Evolutionary conservation across 352 stramenopile species (phyloP), one percentile per base, ranked within the genome.

Genomic region (Phytopythium delawarense): DNA sequence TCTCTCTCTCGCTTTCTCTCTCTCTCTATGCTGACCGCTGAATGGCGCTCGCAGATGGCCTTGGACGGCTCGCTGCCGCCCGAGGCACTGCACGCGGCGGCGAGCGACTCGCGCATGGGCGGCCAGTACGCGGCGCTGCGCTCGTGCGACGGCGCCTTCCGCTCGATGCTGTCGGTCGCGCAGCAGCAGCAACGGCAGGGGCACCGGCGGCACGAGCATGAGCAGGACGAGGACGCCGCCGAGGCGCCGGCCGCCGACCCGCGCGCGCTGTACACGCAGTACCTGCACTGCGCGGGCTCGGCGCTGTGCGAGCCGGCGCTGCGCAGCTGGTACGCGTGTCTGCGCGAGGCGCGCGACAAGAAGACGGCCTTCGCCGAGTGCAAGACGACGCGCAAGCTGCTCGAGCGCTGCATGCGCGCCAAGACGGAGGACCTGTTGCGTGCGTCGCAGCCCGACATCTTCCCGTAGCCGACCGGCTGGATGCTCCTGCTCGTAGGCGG

Each of bases 391-490:
- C 91, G 88, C 70, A 66, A 69, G 28, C 69, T 92, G 70, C 61
- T 95, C 46, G 84, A 95, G 62, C 86, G 84, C 23, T 92, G 84
- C 76, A 59, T 95, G 35, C 80, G 82, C 34, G 74, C 69, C 52
- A 78, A 88, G 71, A 88, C 74, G 4, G 71, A 87, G 57, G 66
- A 81, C 28, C 59, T 94, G 35, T 79, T 94, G 55, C 78, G 74
- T 42, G 71, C 67, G 12, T 83, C 84, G 56, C 78, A 91, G 46
- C 74, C 78, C 21, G 68, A 89, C 42, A 75, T 87, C 45, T 90
- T 89, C 57, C 79, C 74, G 30, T 75, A 76, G n/a, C 2, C 16
- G 8, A 13, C 0, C 16, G 8, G 6, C 7, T n/a, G 4, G 9
- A 28, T 32, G 28, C 28, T 32, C 28, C 28, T 32, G 28, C 28